Evolutionary conservation across 164 flowering plant species (phyloP).

Genomic region (Kingdonia uniflora): DNA sequence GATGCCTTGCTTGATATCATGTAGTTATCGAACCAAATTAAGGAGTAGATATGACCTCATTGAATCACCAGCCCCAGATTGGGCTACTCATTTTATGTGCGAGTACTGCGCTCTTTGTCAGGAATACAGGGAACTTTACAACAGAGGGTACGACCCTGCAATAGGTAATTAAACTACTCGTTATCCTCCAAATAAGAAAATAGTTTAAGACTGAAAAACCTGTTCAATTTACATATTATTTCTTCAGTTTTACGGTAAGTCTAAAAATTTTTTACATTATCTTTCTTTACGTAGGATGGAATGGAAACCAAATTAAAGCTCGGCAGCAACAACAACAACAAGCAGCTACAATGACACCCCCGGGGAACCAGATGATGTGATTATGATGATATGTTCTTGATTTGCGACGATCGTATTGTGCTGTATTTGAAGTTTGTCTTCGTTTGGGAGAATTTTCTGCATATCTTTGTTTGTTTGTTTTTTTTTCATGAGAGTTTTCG

Average conservation of each 20-base stretch:
- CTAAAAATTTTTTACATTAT: background rate
- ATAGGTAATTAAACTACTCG: too few species aligned
- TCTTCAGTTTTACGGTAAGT: too few species aligned
- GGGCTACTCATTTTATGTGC: constrained; percentile 25
- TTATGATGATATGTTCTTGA: too few species aligned
- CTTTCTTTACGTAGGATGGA: constrained; percentile 5
- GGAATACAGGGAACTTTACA: constrained; percentile 27
- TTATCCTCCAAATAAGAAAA: background rate
- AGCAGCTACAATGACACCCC: constrained; percentile 2
- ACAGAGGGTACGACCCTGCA: constrained; percentile 29
- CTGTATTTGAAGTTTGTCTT: too few species aligned
- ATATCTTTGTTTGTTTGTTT: too few species aligned
- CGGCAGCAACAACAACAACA: background rate
- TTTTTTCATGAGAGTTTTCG: too few species aligned
- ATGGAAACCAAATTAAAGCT: constrained; percentile 1
- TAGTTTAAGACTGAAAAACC: background rate
- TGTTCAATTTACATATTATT: background rate
- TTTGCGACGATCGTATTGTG: too few species aligned
- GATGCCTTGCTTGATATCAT: constrained; percentile 26
- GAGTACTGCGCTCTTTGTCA: constrained; percentile 39
- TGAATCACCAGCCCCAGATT: constrained; percentile 31
- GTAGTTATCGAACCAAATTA: constrained; percentile 27
- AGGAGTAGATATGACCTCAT: constrained; percentile 18
- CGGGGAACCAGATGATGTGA: constrained; percentile 5
- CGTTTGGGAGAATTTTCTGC: too few species aligned